Evolutionary conservation across 768 basidiomycete genomes (phyloP), one percentile per base, ranked within the genome.

Genomic region (Lactifluus echinatus): DNA sequence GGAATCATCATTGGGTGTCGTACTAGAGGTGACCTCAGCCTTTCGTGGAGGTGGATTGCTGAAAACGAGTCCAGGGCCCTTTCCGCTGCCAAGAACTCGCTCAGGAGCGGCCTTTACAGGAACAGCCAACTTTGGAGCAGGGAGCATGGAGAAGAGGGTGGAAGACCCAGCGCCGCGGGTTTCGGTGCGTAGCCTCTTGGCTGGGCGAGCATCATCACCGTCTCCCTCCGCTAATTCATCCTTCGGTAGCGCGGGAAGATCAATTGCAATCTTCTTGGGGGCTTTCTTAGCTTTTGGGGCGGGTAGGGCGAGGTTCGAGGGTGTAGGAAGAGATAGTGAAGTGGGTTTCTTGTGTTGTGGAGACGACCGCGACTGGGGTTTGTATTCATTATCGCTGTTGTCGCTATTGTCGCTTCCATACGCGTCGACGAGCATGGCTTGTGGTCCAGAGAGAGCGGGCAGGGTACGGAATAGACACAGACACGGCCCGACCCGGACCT

Each of bases 111-210:
- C 67, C 24, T 68, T 65, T n/a, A 75, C 67, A 10, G 79, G 75
- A 23, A 70, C 66, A 53, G 74, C 72, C 66, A 79, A 78, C 70
- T 84, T 88, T 5, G 89, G 89, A 0, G 82, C 79, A 33, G 89
- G 89, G 11, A 91, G 75, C 83, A 89, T 88, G 8, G 78, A 77
- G 31, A 90, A 65, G 47, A 91, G 66, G 2, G 81, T 79, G 0
- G 88, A 90, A 12, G 67, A 66, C 10, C 87, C 87, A 26, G 80
- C 80, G 8, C 83, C 80, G 8, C 26, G 60, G 21, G 76, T 58
- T 33, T 76, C 75, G 37, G 80, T 61, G 24, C 79, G 76, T 17
- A 76, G 72, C 57, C 77, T 84, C 70, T 88, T 89, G 37, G 81
- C 73, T 2, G 79, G 74, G 37, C 82, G 85, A 5, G 48, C 64